Evolutionary conservation across 2,329 filamentous ascomycete genomes (phyloP), one percentile per base, ranked within the genome.

Genomic region (Neopestalotiopsis rosae): DNA sequence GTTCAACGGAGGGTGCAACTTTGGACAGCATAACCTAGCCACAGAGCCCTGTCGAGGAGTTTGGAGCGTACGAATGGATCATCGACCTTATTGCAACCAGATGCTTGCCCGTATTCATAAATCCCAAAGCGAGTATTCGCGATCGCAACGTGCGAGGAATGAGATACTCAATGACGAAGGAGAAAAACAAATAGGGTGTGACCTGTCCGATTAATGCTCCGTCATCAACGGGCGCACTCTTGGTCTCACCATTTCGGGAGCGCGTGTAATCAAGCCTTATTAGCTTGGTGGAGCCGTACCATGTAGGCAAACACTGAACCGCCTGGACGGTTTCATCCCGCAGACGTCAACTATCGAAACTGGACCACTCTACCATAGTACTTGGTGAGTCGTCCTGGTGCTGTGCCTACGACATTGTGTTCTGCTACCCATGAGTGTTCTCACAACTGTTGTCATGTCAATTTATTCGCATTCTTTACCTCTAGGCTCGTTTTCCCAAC

Each of bases 221-320:
- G 20, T 17, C n/a, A 49, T 49, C 20, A 52, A 10, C 45, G 45
- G 45, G 45, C 45, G 57, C 57, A 28, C 24, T 34, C 57, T 24
- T 30, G 24, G 45, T 52, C n/a, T 52, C 45, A n/a, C 42, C 24
- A 56, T 58, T 57, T 13, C 45, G 42, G 34, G 24, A 56, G 63
- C 49, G 63, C 63, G 63, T 38, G 63, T 66, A 57, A 56, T 56
- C 45, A 34, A 66, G 49, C 63, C 63, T 66, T 66, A 32, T 20
- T 52, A 20, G 45, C 9, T 24, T 38, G 42, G 63, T 66, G 63
- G 63, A 57, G 63, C 28, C 56, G 20, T 32, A 52, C 20, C 5
- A 5, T 38, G n/a, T 52, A 52, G 17, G n/a, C 20, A n/a, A 52
- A 52, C 17, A 52, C n/a, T 38, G 20, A 52, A 52, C 45, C 45